Evolutionary conservation across 176 grass and related monocot genomes (phyloP).

Genomic region (Cenchrus fungigraminus): DNA sequence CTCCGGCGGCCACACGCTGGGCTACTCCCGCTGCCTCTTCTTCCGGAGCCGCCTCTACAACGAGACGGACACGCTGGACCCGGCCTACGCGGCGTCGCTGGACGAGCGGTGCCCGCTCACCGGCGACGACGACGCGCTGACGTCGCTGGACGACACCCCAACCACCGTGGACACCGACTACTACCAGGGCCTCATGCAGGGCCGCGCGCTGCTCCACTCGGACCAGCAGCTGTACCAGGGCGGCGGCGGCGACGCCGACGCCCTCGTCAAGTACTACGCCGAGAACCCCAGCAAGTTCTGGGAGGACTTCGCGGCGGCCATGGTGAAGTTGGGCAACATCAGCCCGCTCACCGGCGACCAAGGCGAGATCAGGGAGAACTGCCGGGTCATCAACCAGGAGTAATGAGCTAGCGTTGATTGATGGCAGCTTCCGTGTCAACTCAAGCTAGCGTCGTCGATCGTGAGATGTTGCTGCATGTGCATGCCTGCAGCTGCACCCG

Average conservation of each 20-base stretch:
- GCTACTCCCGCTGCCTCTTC: conserved; percentile 65
- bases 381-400: conserved; percentile 62
- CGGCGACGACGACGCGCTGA: conserved; percentile 60
- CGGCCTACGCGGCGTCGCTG: conserved; percentile 52
- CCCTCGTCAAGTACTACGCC: conserved; percentile 56
- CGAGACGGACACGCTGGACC: conserved; percentile 61
- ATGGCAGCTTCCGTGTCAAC: background rate
- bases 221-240: conserved; percentile 74
- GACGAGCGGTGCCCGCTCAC: conserved; percentile 50
- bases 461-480: background rate
- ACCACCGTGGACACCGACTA: conserved; percentile 61
- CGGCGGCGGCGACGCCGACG: conserved; percentile 48
- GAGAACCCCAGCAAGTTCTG: conserved; percentile 54
- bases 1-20: conserved; percentile 77
- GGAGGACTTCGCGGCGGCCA: conserved; percentile 61
- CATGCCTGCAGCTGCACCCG: background rate
- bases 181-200: conserved; percentile 63
- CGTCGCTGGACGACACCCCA: conserved; percentile 69
- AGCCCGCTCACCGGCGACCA: conserved; percentile 60
- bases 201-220: conserved; percentile 65
- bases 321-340: conserved; percentile 63
- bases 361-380: conserved; percentile 74
- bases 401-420: background rate
- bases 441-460: background rate
- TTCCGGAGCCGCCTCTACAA: conserved; percentile 78